Evolutionary conservation across 345 rosid genomes (phyloP).

Genomic region (Acer yangbiense): DNA sequence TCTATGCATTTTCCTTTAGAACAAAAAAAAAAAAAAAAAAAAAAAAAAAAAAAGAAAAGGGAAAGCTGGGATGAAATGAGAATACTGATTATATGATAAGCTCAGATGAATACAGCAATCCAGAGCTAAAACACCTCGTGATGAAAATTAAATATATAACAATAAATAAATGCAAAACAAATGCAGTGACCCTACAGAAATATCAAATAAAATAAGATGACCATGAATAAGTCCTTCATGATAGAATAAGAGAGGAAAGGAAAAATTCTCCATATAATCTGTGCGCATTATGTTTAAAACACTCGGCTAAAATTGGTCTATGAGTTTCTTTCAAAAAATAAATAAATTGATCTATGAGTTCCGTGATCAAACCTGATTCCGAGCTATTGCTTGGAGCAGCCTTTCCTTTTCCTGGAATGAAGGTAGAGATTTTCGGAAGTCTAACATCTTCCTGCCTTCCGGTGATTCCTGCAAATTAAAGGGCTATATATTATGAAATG

Average conservation of each 20-base stretch:
- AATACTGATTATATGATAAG: not conserved
- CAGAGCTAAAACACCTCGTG: not conserved
- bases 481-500: not conserved
- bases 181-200: not conserved
- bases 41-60: not conserved
- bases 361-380: constrained; percentile 75
- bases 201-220: not conserved
- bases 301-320: not conserved
- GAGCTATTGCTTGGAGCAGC: constrained; percentile 93
- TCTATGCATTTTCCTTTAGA: not conserved
- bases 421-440: constrained; percentile 84
- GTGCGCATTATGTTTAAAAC: constrained; percentile 3
- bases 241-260: constrained; percentile 7
- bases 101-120: not conserved
- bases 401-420: constrained; percentile 88
- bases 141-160: not conserved
- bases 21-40: not conserved
- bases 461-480: constrained; percentile 71
- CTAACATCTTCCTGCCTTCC: constrained; percentile 81
- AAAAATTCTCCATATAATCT: not conserved
- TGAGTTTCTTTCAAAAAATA: not conserved
- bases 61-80: not conserved
- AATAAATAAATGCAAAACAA: not conserved
- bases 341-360: constrained; percentile 1
- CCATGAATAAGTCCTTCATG: not conserved